Conservation (phyloP, 1,284 basidiomycete genomes). For the Wallemia mellicola region DNA sequence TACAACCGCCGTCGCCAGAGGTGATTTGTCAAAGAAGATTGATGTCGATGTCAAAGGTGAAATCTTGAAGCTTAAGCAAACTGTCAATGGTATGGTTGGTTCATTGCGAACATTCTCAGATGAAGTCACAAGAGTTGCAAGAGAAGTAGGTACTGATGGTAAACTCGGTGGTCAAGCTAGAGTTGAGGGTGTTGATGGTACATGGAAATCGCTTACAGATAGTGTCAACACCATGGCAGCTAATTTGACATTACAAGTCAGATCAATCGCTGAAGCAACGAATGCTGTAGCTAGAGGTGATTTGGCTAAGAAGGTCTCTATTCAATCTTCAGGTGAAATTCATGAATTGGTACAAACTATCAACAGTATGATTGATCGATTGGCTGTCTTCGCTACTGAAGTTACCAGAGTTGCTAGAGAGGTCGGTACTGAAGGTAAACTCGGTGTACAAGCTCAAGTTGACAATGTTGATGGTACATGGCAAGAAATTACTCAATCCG, state of each 20-base stretch:
- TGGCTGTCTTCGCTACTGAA: constrained; percentile 75
- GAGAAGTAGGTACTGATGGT: constrained; percentile 77
- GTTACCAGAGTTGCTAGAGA: constrained; percentile 86
- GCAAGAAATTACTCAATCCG: constrained; percentile 92
- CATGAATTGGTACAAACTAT: constrained; percentile 61
- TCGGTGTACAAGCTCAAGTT: constrained; percentile 90
- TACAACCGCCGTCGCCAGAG: constrained; percentile 63
- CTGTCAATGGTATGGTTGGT: constrained; percentile 17
- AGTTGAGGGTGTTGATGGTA: constrained; percentile 23
- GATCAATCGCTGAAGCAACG: constrained; percentile 76
- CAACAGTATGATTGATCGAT: constrained; percentile 86
- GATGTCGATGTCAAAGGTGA: constrained; percentile 67
- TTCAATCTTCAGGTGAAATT: constrained; percentile 86
- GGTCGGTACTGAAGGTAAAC: constrained; percentile 82
- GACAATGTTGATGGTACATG: constrained; percentile 91
- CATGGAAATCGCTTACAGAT: constrained; percentile 41
- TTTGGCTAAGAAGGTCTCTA: constrained; percentile 76
- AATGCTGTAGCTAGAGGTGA: constrained; percentile 85
- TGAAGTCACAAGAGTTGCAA: constrained; percentile 57
- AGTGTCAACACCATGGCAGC: constrained; percentile 47
- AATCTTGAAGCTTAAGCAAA: constrained; percentile 37
- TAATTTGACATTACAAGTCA: constrained; percentile 62
- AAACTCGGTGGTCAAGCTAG: constrained; percentile 56
- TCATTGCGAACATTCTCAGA: constrained; percentile 2
- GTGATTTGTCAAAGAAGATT: constrained; percentile 69